phyloP scores from a whole-genome alignment of 2,329 filamentous ascomycete species.

The Nigrograna mackinnonii region DNA sequence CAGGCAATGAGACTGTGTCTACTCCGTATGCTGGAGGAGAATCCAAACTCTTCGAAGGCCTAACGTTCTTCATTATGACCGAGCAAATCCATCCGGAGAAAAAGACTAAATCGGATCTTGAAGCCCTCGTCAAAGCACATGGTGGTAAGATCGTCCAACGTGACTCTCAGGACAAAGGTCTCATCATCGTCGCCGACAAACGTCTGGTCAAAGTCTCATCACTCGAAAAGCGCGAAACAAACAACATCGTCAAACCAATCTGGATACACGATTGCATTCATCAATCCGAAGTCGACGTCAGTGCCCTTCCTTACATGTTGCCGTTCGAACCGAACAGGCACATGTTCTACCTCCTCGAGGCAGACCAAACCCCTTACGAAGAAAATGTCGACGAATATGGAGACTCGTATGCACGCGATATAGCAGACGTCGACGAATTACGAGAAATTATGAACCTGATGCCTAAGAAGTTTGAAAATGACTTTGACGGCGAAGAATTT shows the following conservation, averaged over 20 bases:
- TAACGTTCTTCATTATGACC: constrained; percentile 83
- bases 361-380: constrained; percentile 58
- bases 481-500: constrained; percentile 22
- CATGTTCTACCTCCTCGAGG: constrained; percentile 70
- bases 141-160: constrained; percentile 81
- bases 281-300: constrained; percentile 57
- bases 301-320: constrained; percentile 62
- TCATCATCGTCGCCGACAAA: constrained; percentile 79
- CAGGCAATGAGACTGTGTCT: constrained; percentile 61
- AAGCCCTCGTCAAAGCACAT: constrained; percentile 79
- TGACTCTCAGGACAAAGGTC: constrained; percentile 63
- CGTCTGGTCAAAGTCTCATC: constrained; percentile 80
- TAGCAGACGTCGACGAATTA: constrained; percentile 65
- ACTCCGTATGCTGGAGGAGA: constrained; percentile 60
- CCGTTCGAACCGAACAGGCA: constrained; percentile 69
- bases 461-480: constrained; percentile 21
- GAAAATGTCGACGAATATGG: constrained; percentile 74
- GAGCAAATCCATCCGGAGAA: constrained; percentile 72
- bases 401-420: constrained; percentile 80
- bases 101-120: constrained; percentile 77
- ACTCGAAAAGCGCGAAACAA: constrained; percentile 71
- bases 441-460: constrained; percentile 44
- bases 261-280: constrained; percentile 86
- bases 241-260: constrained; percentile 74
- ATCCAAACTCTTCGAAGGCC: constrained; percentile 71